Base-by-base conservation (phyloP, 2,329 filamentous ascomycete genomes). In the Fusarium nelsonii region DNA sequence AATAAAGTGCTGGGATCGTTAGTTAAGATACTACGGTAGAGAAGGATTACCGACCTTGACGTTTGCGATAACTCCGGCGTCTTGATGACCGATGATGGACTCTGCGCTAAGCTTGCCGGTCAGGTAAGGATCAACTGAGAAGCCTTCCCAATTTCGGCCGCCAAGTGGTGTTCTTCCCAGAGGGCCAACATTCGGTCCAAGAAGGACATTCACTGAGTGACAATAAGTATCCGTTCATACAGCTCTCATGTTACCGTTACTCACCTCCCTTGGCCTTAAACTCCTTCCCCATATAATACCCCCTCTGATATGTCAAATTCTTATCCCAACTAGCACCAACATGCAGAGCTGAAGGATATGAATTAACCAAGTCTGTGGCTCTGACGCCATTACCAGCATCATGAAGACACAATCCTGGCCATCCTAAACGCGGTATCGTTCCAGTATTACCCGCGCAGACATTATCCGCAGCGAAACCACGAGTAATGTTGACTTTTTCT, bases 1-100 rank as follows among this genome's bases (percentile, higher is more conserved):
- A 41, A 90, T 85, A 59, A 83, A 85, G 69, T 90, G 88, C 85
- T 80, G 5, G 0, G 2, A 2, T 4, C 18, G 41, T 34, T 1
- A 50, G 48, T 9, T 15, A 3, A 28, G 1, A 0, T 4, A 10
- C 1, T 8, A 12, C 4, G 0, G 6, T 8, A 4, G 1, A 3
- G 6, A 0, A 3, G 8, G 2, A 8, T 5, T 3, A 8, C 55
- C 32, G 37, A 82, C 82, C 78, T 87, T 95, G 83, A 83, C 89
- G 81, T 90, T 92, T 58, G 93, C 92, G 76, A 97, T 91, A 37
- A 95, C 89, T 72, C 92, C 92, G 4, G 90, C 89, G 73, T 90
- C 88, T 76, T 96, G 92, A 53, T 93, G 92, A 32, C 92, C 92
- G 66, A 87, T 84, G 71, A 95, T 87, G 2, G 91, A 91, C 73